Base-by-base conservation (phyloP, 2,329 filamentous ascomycete genomes). In the Epichloe uncinata region DNA sequence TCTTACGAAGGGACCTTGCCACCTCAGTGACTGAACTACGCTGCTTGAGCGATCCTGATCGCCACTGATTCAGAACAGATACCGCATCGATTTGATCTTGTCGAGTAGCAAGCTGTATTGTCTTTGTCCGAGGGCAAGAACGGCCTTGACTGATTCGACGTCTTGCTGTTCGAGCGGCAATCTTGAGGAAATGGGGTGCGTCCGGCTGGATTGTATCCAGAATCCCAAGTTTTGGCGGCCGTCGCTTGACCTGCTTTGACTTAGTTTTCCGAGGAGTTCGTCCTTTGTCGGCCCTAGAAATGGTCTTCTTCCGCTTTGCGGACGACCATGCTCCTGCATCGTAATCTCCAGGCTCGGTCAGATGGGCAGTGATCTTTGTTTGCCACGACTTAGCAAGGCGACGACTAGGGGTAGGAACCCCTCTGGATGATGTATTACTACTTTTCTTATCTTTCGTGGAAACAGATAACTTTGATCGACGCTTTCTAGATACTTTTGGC, bases 81-180 rank as follows among this genome's bases (percentile, higher is more conserved):
- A 72, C 64, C 2, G 72, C 79, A 58, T 83, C 80, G 16, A 78
- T 54, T 52, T 81, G 78, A 57, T 84, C 81, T 54, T 68, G 67
- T n/a, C 78, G 73, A 33, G 71, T 80, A 20, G 76, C 78, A n/a
- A 84, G 66, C 50, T 73, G 71, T 52, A 84, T 79, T n/a, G 67
- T 61, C 58, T 84, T 84, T 42, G 59, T 68, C 0, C 64, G 65
- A 1, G 78, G 78, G 49, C 73, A 81, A 6, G 74, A 69, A 58
- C 75, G 74, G 15, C 80, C 80, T 54, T 73, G 66, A 12, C 71
- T 69, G 26, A 54, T 58, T 35, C 69, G 71, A 47, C 62, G 68
- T 49, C 66, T 73, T 4, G 73, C 78, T 48, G 76, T 70, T 15
- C 81, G 77, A 42, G 78, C 79, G 47, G 81, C 81, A 57, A 84